Conservation (phyloP, 441 rosid species). For the Gossypium schwendimanii region DNA sequence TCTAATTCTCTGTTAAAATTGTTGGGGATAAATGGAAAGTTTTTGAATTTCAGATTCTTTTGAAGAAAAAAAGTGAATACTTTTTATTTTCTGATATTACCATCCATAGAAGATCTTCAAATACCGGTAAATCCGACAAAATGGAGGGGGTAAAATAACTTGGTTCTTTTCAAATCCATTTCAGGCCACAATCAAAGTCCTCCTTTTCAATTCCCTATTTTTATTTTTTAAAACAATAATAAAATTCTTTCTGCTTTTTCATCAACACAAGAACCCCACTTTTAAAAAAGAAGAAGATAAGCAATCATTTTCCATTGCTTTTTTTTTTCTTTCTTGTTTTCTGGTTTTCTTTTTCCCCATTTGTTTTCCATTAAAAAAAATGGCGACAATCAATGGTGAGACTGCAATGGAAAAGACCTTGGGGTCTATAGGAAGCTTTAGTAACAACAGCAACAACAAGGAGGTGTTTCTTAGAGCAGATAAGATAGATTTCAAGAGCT, state of each 20-base stretch:
- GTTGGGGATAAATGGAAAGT: neutral
- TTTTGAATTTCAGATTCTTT: neutral
- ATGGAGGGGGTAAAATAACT: neutral
- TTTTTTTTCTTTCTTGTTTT: neutral
- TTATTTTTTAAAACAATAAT: neutral
- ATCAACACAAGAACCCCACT: constrained; percentile 23
- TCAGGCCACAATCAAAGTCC: constrained; percentile 20
- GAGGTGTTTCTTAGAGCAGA: constrained; percentile 40
- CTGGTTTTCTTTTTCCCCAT: neutral
- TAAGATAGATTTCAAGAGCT: constrained; percentile 47
- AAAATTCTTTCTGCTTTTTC: neutral
- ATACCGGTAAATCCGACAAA: constrained; percentile 22
- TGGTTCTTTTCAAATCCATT: neutral
- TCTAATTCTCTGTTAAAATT: neutral
- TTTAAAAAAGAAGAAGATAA: neutral
- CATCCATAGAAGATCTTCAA: neutral
- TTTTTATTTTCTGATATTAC: neutral
- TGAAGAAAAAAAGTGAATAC: neutral
- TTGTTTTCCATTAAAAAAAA: neutral
- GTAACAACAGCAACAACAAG: constrained; percentile 18
- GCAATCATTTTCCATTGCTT: neutral
- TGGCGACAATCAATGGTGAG: constrained; percentile 26
- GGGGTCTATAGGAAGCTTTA: constrained; percentile 35
- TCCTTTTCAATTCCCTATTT: neutral
- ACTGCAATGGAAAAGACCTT: constrained; percentile 15